These are phyloP conservation scores for Ustilago loliicola DNA, from an alignment of 1,284 basidiomycete species.

Conservation along the genomic window DNA sequence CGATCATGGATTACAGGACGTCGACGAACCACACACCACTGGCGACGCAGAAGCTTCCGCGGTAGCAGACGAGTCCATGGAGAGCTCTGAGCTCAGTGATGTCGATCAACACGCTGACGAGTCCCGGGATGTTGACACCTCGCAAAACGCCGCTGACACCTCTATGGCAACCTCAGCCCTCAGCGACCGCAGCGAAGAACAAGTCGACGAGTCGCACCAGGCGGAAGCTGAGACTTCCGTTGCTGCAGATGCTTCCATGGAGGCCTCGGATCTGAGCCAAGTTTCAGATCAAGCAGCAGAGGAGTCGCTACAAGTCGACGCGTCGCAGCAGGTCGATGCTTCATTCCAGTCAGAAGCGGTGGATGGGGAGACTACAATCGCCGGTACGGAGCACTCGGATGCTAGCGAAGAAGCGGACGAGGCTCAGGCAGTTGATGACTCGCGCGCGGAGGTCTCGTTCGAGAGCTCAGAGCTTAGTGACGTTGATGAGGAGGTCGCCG, in stretches of 20 bases:
- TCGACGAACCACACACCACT: not conserved
- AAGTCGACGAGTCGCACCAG: conserved; percentile 13
- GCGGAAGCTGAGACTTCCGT: not conserved
- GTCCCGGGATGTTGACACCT: not conserved
- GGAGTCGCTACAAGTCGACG: conserved; percentile 7
- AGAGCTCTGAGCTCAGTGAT: not conserved
- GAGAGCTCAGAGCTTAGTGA: not conserved
- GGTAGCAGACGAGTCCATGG: conserved; percentile 2
- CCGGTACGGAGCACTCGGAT: not conserved
- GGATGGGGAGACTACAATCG: conserved; percentile 1
- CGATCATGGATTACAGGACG: not conserved
- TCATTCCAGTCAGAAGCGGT: not conserved
- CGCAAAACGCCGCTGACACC: not conserved
- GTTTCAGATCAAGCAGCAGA: conserved; percentile 5
- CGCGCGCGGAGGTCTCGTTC: not conserved
- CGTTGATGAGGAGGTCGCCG: not conserved
- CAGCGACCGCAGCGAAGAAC: not conserved
- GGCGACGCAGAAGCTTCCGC: not conserved
- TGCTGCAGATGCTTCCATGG: not conserved
- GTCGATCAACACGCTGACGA: conserved; percentile 10
- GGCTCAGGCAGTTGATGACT: not conserved
- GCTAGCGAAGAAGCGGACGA: conserved; percentile 14
- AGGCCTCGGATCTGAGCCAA: not conserved
- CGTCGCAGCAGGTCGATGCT: not conserved
- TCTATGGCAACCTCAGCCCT: not conserved